These are phyloP conservation scores for Angomonas deanei DNA, from an alignment of 208 protist species.

Conservation along the genomic window DNA sequence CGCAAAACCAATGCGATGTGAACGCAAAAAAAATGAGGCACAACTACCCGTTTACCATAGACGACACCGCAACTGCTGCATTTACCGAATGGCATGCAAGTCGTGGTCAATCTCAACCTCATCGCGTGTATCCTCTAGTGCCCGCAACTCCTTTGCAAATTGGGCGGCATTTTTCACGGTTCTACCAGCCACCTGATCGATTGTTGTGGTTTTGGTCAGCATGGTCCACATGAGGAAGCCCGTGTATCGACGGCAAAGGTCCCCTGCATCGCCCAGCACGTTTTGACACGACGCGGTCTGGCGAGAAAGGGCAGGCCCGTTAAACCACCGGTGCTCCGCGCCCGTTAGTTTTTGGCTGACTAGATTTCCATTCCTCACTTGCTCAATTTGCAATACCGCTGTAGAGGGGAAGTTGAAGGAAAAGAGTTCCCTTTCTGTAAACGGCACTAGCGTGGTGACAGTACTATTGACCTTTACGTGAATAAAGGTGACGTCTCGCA, in stretches of 20 bases:
- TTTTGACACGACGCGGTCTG: conserved; percentile 44
- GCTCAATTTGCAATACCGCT: conserved; percentile 53
- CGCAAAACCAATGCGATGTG: no score
- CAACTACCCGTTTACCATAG: not conserved
- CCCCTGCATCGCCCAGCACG: conserved; percentile 60
- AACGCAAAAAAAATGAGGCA: not conserved
- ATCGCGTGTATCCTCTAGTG: conserved; percentile 16
- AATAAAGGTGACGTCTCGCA: conserved; percentile 45
- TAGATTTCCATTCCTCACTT: not conserved
- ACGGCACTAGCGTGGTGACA: conserved; percentile 31
- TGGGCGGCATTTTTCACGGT: conserved; percentile 5
- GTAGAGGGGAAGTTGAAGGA: conserved; percentile 20
- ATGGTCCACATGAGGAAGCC: conserved; percentile 46
- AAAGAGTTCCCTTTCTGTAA: conserved; percentile 22
- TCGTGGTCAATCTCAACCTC: not conserved
- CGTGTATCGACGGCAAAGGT: conserved; percentile 53
- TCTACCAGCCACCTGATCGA: conserved; percentile 17
- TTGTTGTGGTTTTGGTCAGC: conserved; percentile 30
- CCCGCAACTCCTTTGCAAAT: conserved; percentile 14
- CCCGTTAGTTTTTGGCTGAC: conserved; percentile 24
- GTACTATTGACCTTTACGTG: conserved; percentile 41
- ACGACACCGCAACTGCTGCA: not conserved
- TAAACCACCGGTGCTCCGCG: conserved; percentile 75
- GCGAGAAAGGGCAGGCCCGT: conserved; percentile 43
- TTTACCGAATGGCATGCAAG: not conserved